These are phyloP conservation scores for Verticillium isaacii DNA, from an alignment of 2,329 filamentous ascomycete species.

Conservation along the genomic window DNA sequence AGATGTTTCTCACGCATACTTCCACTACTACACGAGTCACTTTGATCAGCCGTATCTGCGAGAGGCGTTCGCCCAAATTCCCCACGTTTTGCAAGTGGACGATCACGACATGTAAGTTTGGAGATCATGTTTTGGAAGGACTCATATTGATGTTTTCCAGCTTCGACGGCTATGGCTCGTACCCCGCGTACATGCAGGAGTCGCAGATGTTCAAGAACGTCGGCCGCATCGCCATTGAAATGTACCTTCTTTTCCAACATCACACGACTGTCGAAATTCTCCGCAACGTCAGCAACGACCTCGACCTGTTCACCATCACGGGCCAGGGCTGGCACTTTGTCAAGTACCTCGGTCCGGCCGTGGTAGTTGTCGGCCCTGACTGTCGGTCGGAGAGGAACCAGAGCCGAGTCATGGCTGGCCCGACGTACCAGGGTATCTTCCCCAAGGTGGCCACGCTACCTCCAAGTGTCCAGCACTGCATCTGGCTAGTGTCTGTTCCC, in stretches of 20 bases:
- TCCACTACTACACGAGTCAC: slow-evolving; percentile 97
- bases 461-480: slow-evolving; percentile 89
- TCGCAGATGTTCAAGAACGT: slow-evolving; percentile 99
- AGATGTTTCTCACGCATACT: slow-evolving; percentile 92
- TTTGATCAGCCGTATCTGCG: slow-evolving; percentile 94
- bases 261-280: slow-evolving; percentile 94
- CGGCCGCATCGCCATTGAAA: slow-evolving; percentile 88
- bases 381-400: slow-evolving; percentile 88
- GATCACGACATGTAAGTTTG: slow-evolving; percentile 92
- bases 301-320: slow-evolving; percentile 92
- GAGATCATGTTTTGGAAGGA: background rate
- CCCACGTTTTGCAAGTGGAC: slow-evolving; percentile 86
- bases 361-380: slow-evolving; percentile 86
- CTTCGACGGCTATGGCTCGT: slow-evolving; percentile 95
- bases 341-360: slow-evolving; percentile 88
- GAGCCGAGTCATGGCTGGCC: slow-evolving; percentile 87
- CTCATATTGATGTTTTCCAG: slow-evolving; percentile 37
- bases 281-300: slow-evolving; percentile 80
- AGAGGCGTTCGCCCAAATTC: slow-evolving; percentile 96
- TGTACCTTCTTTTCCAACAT: slow-evolving; percentile 98
- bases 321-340: slow-evolving; percentile 99
- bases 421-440: slow-evolving; percentile 95
- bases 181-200: slow-evolving; percentile 97
- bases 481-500: slow-evolving; percentile 93
- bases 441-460: slow-evolving; percentile 90